A percentile compares a stretch with the other conserved stretches of the same genome.
Evolutionary conservation across 306 rosid species (phyloP).

Genomic region (Lupinus albus): DNA sequence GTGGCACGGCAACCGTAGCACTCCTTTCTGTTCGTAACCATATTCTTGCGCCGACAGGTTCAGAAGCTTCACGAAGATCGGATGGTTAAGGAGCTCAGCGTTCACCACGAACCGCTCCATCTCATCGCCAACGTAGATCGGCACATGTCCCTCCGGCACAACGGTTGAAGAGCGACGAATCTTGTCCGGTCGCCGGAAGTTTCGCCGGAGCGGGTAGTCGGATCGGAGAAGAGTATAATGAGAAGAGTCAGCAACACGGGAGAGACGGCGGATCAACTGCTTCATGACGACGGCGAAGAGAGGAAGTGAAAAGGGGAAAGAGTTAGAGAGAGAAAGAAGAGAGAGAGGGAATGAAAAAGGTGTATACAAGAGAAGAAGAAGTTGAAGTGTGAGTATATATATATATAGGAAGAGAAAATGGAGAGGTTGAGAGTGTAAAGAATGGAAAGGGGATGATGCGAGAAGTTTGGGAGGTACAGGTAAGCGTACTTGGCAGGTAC

Average conservation of each 20-base stretch:
- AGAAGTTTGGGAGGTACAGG: slow-evolving; percentile 81
- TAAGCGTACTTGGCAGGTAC: slow-evolving; percentile 97
- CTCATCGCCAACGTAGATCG: slow-evolving; percentile 94
- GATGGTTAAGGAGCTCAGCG: slow-evolving; percentile 84
- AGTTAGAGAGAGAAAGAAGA: neutral
- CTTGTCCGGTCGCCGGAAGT: slow-evolving; percentile 21
- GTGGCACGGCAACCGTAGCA: slow-evolving; percentile 78
- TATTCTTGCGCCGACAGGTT: slow-evolving; percentile 88
- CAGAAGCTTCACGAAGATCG: slow-evolving; percentile 77
- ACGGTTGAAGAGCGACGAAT: slow-evolving; percentile 27
- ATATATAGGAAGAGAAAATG: slow-evolving; percentile 45
- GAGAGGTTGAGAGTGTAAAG: slow-evolving; percentile 32
- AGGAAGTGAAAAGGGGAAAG: neutral
- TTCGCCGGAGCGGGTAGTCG: slow-evolving; percentile 40
- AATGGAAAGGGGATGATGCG: slow-evolving; percentile 74
- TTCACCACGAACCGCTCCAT: slow-evolving; percentile 78
- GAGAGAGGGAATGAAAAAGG: slow-evolving; percentile 1
- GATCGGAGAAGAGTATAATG: slow-evolving; percentile 74
- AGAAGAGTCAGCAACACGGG: slow-evolving; percentile 91
- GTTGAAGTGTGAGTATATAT: neutral
- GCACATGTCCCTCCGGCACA: slow-evolving; percentile 81
- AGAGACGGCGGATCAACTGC: slow-evolving; percentile 76
- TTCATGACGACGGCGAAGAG: slow-evolving; percentile 50
- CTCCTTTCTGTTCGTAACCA: slow-evolving; percentile 90
- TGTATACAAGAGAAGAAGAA: neutral